Conservation (phyloP, 2,329 filamentous ascomycete species). For the Curvularia sp. region DNA sequence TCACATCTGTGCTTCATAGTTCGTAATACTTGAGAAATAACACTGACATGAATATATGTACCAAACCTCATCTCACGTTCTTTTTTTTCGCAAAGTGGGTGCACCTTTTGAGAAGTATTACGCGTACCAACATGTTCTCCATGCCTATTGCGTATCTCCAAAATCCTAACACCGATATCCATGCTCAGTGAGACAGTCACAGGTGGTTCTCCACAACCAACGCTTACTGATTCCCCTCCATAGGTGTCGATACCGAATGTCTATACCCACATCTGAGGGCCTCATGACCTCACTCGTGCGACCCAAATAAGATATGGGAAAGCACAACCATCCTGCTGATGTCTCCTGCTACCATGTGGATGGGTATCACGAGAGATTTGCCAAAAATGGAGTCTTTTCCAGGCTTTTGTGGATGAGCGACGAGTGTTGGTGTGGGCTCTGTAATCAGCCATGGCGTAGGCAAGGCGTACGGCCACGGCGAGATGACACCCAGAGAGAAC, state of each 20-base stretch:
- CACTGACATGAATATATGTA: neutral
- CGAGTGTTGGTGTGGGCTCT: neutral
- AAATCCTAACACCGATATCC: neutral
- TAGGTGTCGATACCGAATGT: neutral
- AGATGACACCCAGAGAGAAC: neutral
- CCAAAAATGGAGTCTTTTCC: neutral
- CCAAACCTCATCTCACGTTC: no score
- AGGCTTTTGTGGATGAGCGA: neutral
- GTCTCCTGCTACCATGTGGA: neutral
- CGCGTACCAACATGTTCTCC: neutral
- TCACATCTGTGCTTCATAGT: no score
- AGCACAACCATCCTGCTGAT: conserved; percentile 1
- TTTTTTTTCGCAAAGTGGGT: neutral
- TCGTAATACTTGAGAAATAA: no score
- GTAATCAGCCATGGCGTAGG: conserved; percentile 4
- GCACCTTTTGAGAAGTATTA: neutral
- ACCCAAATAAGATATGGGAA: neutral
- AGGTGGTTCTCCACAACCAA: neutral
- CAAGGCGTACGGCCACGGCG: neutral
- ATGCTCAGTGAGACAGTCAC: neutral
- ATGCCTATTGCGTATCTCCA: neutral
- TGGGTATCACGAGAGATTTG: neutral
- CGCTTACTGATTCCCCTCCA: conserved; percentile 8
- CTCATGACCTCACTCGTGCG: neutral
- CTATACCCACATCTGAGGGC: neutral